A percentile compares a stretch with the other conserved stretches of the same genome.
Evolutionary conservation across 805 yeast species (phyloP).

Genomic region (Cyberlindnera subsufficiens): DNA sequence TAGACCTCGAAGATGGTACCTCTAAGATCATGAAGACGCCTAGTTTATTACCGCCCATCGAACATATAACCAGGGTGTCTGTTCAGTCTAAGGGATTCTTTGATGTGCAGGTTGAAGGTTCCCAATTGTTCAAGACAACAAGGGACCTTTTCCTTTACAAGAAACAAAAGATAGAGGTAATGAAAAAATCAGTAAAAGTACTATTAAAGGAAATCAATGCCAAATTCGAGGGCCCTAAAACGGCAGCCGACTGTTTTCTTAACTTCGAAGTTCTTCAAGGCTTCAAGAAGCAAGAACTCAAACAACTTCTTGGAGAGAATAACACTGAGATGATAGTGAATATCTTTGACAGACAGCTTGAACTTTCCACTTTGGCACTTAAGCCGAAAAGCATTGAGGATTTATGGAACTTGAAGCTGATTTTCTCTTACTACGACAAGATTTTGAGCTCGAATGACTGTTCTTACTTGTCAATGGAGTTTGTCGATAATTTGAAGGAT

Average conservation of each 20-base stretch:
- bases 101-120: slow-evolving; percentile 37
- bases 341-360: slow-evolving; percentile 50
- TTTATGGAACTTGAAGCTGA: slow-evolving; percentile 54
- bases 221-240: slow-evolving; percentile 10
- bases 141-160: slow-evolving; percentile 42
- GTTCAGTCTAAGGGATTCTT: slow-evolving; percentile 46
- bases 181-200: slow-evolving; percentile 31
- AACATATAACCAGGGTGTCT: slow-evolving; percentile 40
- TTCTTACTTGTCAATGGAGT: slow-evolving; percentile 41
- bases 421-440: slow-evolving; percentile 56
- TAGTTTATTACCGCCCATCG: slow-evolving; percentile 58
- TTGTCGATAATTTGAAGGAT: slow-evolving; percentile 47
- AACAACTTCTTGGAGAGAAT: slow-evolving; percentile 11
- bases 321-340: slow-evolving; percentile 29
- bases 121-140: slow-evolving; percentile 26
- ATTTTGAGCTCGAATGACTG: slow-evolving; percentile 27
- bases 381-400: slow-evolving; percentile 44
- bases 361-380: slow-evolving; percentile 37
- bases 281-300: slow-evolving; percentile 15
- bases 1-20: slow-evolving; percentile 33
- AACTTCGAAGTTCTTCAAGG: slow-evolving; percentile 11
- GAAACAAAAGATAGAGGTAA: slow-evolving; percentile 25
- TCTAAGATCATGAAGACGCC: slow-evolving; percentile 44
- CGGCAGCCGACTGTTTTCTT: slow-evolving; percentile 1
- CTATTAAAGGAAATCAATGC: slow-evolving; percentile 17